Base-by-base conservation (phyloP, 2,329 filamentous ascomycete genomes). In the Fusarium pseudocircinatum region DNA sequence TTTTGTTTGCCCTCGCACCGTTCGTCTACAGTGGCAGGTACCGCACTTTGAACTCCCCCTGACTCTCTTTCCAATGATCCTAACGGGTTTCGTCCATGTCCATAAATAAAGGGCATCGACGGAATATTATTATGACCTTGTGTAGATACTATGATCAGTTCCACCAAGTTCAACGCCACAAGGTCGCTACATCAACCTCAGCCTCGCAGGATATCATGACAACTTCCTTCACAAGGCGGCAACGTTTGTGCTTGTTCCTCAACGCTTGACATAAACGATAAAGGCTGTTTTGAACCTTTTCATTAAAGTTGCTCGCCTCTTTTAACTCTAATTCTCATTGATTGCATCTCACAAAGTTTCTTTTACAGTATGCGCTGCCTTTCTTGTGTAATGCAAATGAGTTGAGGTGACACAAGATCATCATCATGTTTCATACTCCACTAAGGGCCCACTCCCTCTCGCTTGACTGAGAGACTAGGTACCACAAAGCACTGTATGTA, bases 241-340 rank as follows among this genome's bases (percentile, higher is more conserved):
- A 30, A 16, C 10, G 20, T 16, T 47, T 30, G 26, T 30, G 18
- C 11, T 32, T 47, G 10, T 12, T 49, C 28, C 1, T 11, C 9
- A 9, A 34, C 15, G 15, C 10, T 24, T 3, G 4, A 7, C 15
- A 24, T 8, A 18, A 12, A 24, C n/a, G 11, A 0, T 4, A 0
- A 24, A 2, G 4, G 4, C 4, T 9, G 7, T 6, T 4, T 12
- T 14, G 6, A 12, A n/a, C 1, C 10, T 2, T 28, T 47, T 2
- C 0, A 30, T 15, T 30, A 22, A 28, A 15, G 24, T 10, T 22
- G 4, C 4, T 30, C 44, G 26, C 44, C 20, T 28, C 9, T 30
- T 47, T 47, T 22, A 30, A 47, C 44, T 22, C 26, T 47, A 11
- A n/a, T 16, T 30, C 20, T 16, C 20, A 11, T 47, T 18, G 4